phyloP scores from a whole-genome alignment of 192 early-diverging fungal species.

The Diversispora epigaea region DNA sequence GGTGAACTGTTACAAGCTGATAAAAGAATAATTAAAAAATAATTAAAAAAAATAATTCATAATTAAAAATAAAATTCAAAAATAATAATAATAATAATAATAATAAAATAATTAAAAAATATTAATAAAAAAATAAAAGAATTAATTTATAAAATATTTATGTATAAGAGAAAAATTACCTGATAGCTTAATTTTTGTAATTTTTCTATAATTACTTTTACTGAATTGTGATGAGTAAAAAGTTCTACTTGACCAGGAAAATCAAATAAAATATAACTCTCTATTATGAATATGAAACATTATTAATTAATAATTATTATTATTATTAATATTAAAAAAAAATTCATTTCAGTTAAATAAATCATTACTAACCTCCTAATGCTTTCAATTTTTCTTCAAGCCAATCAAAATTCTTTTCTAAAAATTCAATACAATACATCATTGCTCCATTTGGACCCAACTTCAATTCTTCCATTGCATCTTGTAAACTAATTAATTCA shows the following conservation, averaged over 20 bases:
- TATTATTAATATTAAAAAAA: neutral
- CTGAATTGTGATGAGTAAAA: constrained; percentile 88
- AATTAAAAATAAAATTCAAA: neutral
- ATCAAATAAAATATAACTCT: constrained; percentile 94
- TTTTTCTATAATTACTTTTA: constrained; percentile 71
- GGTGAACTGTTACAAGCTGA: constrained; percentile 75
- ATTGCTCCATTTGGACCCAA: constrained; percentile 97
- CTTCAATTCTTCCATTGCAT: constrained; percentile 85
- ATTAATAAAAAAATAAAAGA: constrained; percentile 31
- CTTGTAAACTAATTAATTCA: constrained; percentile 90
- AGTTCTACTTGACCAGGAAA: constrained; percentile 98
- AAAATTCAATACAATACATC: constrained; percentile 94
- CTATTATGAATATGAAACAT: constrained; percentile 36
- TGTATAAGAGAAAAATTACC: constrained; percentile 42
- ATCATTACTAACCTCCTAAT: constrained; percentile 40
- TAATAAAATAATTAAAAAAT: neutral
- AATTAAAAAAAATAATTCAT: neutral
- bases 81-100: constrained; percentile 15
- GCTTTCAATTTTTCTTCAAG: constrained; percentile 72
- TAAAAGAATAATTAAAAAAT: constrained; percentile 10
- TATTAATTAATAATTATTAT: neutral
- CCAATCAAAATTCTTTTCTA: constrained; percentile 92
- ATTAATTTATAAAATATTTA: constrained; percentile 3
- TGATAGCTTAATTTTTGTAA: constrained; percentile 72
- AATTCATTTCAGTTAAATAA: neutral